Conservation (phyloP, 768 basidiomycete genomes). For the Boletus eberwhitei region DNA sequence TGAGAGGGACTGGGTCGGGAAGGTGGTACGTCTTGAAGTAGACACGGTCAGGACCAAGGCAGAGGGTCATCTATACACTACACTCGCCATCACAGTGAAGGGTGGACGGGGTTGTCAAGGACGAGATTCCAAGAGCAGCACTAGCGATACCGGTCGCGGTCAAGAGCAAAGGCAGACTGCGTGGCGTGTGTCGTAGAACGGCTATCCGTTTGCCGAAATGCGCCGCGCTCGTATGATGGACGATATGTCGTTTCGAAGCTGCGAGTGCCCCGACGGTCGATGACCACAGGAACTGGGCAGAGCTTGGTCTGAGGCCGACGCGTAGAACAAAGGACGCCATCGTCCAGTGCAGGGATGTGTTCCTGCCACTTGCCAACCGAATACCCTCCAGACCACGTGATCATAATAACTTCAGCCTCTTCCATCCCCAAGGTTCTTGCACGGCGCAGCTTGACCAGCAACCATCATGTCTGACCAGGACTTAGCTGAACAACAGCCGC, state of each 20-base stretch:
- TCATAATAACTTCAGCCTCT: background rate
- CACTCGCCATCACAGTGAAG: conserved; percentile 56
- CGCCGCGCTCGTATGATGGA: background rate
- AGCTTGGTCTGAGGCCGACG: conserved; percentile 16
- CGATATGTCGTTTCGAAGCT: conserved; percentile 1
- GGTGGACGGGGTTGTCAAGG: conserved; percentile 29
- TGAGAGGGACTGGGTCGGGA: conserved; percentile 7
- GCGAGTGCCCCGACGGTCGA: background rate
- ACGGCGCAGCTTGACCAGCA: background rate
- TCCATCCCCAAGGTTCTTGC: background rate
- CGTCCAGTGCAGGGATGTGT: background rate
- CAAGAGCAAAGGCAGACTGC: conserved; percentile 17
- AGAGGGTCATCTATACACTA: background rate
- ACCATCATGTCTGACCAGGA: conserved; percentile 26
- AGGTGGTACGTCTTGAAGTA: conserved; percentile 8
- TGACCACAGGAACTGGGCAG: conserved; percentile 2
- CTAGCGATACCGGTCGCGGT: conserved; percentile 37
- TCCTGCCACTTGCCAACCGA: background rate
- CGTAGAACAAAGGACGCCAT: conserved; percentile 17
- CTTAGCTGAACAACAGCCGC: conserved; percentile 45
- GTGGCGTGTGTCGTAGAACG: conserved; percentile 4
- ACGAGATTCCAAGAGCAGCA: conserved; percentile 44
- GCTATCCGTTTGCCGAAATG: background rate
- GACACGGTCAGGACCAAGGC: conserved; percentile 3
- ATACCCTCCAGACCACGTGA: conserved; percentile 10